Conservation (phyloP, 169 alveolate genomes). For the Cystoisospora suis region DNA sequence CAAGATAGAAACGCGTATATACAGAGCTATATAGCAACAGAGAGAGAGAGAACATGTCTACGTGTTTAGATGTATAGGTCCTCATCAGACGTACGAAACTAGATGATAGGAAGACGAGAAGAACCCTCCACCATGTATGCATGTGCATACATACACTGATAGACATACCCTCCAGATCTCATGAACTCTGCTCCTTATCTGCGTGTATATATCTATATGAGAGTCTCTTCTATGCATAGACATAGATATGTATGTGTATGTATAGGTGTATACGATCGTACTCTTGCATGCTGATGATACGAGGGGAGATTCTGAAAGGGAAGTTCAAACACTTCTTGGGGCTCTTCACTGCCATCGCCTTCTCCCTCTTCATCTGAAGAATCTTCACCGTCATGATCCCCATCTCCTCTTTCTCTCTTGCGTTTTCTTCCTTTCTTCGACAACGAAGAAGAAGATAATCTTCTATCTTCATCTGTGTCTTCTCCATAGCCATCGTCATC, state of each 20-base stretch:
- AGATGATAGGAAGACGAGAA: too few species aligned
- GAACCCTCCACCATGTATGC: too few species aligned
- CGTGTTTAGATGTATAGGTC: not conserved
- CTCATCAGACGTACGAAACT: too few species aligned
- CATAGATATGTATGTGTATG: not conserved
- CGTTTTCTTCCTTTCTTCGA: not conserved
- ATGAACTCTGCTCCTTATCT: not conserved
- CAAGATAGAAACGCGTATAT: not conserved
- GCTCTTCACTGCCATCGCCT: not conserved
- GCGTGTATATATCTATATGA: not conserved
- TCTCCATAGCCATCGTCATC: not conserved
- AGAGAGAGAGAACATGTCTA: too few species aligned
- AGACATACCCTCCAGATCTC: not conserved
- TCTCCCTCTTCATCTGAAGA: not conserved
- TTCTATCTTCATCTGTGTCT: not conserved
- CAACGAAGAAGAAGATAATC: not conserved
- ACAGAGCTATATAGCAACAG: not conserved
- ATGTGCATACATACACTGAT: not conserved
- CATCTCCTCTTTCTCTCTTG: not conserved
- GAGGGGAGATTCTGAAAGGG: too few species aligned
- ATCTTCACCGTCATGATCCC: not conserved
- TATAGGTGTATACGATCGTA: not conserved
- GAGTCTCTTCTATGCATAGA: not conserved
- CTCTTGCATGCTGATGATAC: not conserved
- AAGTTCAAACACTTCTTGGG: too few species aligned